Evolutionary conservation across 208 protist species (phyloP).

Genomic region (Sergeia podlipaevii): DNA sequence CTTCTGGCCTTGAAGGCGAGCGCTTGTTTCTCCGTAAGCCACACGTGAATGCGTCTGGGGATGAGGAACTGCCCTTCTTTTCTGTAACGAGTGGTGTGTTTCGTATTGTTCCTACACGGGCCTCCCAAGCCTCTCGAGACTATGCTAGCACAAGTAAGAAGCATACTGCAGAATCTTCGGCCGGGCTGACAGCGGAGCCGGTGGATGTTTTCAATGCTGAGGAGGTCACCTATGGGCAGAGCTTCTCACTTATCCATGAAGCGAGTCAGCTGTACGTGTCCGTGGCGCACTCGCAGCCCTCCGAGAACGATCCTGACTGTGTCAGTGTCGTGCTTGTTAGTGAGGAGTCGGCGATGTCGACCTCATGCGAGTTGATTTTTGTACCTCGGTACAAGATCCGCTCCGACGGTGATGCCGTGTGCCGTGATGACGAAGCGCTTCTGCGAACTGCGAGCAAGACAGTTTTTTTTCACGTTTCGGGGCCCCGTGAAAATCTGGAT

Average conservation of each 20-base stretch:
- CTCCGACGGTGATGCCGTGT: conserved; percentile 63
- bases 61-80: conserved; percentile 48
- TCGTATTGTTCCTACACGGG: conserved; percentile 36
- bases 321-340: conserved; percentile 51
- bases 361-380: conserved; percentile 56
- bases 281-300: conserved; percentile 45
- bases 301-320: conserved; percentile 59
- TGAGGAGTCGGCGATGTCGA: conserved; percentile 25
- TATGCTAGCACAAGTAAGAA: too few species aligned
- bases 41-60: conserved; percentile 25
- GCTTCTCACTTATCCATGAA: conserved; percentile 57
- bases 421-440: conserved; percentile 53
- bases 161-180: too few species aligned
- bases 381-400: conserved; percentile 76
- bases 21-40: conserved; percentile 42
- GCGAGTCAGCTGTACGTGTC: conserved; percentile 57
- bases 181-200: conserved; percentile 1
- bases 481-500: too few species aligned
- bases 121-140: conserved; percentile 12
- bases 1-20: conserved; percentile 38
- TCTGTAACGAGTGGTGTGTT: conserved; percentile 55
- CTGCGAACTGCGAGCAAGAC: conserved; percentile 37
- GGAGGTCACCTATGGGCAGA: conserved; percentile 62
- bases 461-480: conserved; percentile 66
- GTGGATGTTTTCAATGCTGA: conserved; percentile 24